Base-by-base conservation (phyloP, 257 asterid species). In the Penstemon davidsonii region DNA sequence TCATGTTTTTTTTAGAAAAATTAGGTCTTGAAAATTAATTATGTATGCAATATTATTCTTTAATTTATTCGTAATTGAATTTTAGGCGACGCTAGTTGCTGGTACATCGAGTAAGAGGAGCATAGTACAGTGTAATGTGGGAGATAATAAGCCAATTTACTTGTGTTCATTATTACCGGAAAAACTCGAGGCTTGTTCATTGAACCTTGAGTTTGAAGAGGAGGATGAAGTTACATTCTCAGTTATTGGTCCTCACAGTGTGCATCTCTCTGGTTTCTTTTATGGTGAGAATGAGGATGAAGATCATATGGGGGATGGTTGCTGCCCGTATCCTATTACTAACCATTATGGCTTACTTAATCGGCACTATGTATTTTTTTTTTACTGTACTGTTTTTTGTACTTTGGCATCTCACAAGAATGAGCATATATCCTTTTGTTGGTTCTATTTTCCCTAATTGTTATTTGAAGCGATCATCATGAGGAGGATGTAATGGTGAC, bases 251-350 rank as follows among this genome's bases (percentile, higher is more conserved):
- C 73, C 86, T 62, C 84, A 85, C 67, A 80, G 79, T n/a, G 85
- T 94, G 66, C 95, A 94, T 81, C 87, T 94, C n/a, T 84, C 96
- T 61, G 99, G 99, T 51, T 94, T 88, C 85, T 93, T 85, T 76
- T 84, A 73, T 42, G 85, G 86, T 37, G 92, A 78, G 8, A 40
- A 61, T n/a, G 85, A 77, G 38, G 95, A 74, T 45, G 75, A 77
- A 61, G 83, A 65, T 67, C 5, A 57, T 15, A 36, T 55, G 10
- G 88, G 55, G 62, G 83, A 82, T 54, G 87, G 47, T 42, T 71
- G 73, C 64, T 85, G 71, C 49, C 77, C 78, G 95, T 92, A 92
- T 90, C 92, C 96, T 84, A 80, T 52, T 62, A 47, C 43, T 3
- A 4, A 4, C 33, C 7, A 18, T 55, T 39, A 36, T 57, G 46